phyloP scores from a whole-genome alignment of 257 asterid species.

The Anisodus acutangulus region DNA sequence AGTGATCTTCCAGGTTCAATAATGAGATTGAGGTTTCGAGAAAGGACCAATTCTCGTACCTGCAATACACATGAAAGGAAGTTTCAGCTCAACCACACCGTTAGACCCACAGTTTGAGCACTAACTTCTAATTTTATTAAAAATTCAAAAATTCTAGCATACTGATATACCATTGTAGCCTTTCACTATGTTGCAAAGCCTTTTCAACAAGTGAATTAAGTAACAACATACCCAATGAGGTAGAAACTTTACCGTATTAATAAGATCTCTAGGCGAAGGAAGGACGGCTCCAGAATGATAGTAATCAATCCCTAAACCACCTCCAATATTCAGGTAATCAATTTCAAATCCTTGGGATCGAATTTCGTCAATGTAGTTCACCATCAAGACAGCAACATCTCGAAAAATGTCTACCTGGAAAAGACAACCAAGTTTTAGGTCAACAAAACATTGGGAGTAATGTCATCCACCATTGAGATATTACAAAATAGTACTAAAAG shows the following conservation, averaged over 20 bases:
- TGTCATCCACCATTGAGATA: background rate
- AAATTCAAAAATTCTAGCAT: slow-evolving; percentile 4
- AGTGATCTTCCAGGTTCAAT: slow-evolving; percentile 96
- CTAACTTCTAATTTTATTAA: background rate
- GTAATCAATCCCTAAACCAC: slow-evolving; percentile 96
- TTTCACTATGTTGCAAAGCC: background rate
- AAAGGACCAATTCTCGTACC: slow-evolving; percentile 87
- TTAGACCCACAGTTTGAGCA: background rate
- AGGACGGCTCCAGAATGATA: slow-evolving; percentile 89
- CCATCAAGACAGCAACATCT: slow-evolving; percentile 96
- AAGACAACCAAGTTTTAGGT: background rate
- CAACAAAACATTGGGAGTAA: slow-evolving; percentile 5
- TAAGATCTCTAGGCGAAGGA: slow-evolving; percentile 89
- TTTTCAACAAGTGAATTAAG: background rate
- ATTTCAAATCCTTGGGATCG: slow-evolving; percentile 93
- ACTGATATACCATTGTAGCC: slow-evolving; percentile 13
- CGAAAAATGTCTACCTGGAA: slow-evolving; percentile 92
- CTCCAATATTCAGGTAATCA: slow-evolving; percentile 87
- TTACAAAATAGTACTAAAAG: background rate
- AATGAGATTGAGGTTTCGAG: slow-evolving; percentile 84
- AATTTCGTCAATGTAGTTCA: slow-evolving; percentile 84
- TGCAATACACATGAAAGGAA: slow-evolving; percentile 36
- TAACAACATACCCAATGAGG: slow-evolving; percentile 2
- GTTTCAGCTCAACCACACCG: background rate
- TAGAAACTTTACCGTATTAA: slow-evolving; percentile 68